Evolutionary conservation across 148 eudicot genomes (phyloP).

Genomic region (Fagopyrum homotropicum): DNA sequence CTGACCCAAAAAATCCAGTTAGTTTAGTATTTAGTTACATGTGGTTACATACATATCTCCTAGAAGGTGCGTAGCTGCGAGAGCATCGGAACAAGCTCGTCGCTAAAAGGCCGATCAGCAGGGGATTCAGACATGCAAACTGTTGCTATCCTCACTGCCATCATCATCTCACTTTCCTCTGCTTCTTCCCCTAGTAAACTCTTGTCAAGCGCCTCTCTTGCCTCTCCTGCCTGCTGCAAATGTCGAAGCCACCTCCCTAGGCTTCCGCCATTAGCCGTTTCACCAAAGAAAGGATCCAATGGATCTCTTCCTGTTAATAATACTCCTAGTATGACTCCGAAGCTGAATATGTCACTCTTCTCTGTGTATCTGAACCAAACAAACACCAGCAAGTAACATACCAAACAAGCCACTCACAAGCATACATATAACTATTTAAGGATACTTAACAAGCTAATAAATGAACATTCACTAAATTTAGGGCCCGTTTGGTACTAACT

Average conservation of each 20-base stretch:
- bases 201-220: constrained; percentile 69
- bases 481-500: no score
- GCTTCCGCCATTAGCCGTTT: constrained; percentile 57
- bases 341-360: constrained; percentile 88
- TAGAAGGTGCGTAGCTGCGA: constrained; percentile 86
- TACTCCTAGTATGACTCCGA: constrained; percentile 77
- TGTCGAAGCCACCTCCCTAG: constrained; percentile 77
- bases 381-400: constrained; percentile 4
- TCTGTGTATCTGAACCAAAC: constrained; percentile 54
- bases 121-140: constrained; percentile 81
- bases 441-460: no score
- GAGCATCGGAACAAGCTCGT: constrained; percentile 95
- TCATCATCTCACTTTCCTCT: constrained; percentile 92
- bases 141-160: constrained; percentile 84
- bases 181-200: constrained; percentile 68
- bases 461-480: no score
- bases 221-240: constrained; percentile 79
- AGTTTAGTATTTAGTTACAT: not conserved
- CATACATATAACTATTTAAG: no score
- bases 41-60: constrained; percentile 4
- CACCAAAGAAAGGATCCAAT: constrained; percentile 59
- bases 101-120: constrained; percentile 84
- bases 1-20: not conserved
- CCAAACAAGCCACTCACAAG: not conserved
- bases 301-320: constrained; percentile 81